These are phyloP conservation scores for Neurospora terricola DNA, from an alignment of 495 filamentous ascomycete species.

Conservation along the genomic window DNA sequence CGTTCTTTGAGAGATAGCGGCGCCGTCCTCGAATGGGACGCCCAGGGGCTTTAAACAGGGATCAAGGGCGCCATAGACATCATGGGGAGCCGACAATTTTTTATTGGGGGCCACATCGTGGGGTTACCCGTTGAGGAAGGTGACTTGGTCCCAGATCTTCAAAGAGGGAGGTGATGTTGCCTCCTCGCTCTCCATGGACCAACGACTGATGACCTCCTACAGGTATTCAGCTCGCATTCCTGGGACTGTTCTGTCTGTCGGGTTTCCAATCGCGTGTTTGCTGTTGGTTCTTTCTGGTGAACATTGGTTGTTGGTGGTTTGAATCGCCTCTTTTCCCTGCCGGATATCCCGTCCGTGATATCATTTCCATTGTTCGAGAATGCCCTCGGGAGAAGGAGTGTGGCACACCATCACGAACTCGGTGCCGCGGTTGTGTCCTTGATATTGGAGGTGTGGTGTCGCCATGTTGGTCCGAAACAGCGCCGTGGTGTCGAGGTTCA, in stretches of 20 bases:
- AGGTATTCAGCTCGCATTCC: neutral
- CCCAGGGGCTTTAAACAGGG: neutral
- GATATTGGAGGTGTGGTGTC: neutral
- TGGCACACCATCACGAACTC: neutral
- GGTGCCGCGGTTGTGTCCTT: neutral
- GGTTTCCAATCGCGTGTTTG: neutral
- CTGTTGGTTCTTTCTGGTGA: neutral
- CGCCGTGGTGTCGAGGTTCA: neutral
- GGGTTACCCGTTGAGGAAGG: neutral
- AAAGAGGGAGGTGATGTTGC: neutral
- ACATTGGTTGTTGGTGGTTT: neutral
- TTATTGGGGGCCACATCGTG: neutral
- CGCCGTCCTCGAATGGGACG: neutral
- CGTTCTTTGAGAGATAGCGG: neutral
- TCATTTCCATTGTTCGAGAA: neutral
- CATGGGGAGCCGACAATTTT: neutral
- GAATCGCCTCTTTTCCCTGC: neutral
- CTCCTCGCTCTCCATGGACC: neutral
- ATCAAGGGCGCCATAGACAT: neutral
- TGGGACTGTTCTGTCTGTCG: neutral
- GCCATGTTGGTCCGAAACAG: neutral
- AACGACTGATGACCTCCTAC: neutral
- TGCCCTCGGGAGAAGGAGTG: neutral
- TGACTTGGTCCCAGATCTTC: neutral
- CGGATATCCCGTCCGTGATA: neutral